These are phyloP conservation scores for Gamarada debralockiae DNA, from an alignment of 495 filamentous ascomycete species.

Conservation along the genomic window DNA sequence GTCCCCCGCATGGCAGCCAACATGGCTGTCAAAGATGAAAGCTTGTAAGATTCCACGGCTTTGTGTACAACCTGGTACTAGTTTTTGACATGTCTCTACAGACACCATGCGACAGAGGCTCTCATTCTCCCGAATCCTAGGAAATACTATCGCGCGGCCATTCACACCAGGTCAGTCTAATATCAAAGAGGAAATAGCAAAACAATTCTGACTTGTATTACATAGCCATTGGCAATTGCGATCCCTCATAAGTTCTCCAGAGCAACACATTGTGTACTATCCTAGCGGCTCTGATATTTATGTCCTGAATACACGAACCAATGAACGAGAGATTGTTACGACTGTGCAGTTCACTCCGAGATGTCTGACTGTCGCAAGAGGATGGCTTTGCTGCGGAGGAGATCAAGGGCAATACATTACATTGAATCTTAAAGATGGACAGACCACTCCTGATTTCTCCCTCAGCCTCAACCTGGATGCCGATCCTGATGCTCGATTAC, in stretches of 20 bases:
- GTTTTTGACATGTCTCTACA: background rate
- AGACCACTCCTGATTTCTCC: constrained; percentile 1
- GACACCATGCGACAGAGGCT: constrained; percentile 40
- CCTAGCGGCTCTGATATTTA: constrained; percentile 69
- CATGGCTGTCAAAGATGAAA: constrained; percentile 50
- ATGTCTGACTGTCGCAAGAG: constrained; percentile 78
- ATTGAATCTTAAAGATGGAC: constrained; percentile 37
- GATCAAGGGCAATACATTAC: constrained; percentile 81
- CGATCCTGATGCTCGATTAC: constrained; percentile 60
- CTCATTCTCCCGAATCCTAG: constrained; percentile 61
- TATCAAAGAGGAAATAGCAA: background rate
- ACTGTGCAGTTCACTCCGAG: constrained; percentile 75
- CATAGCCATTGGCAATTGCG: constrained; percentile 87
- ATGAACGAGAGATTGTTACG: constrained; percentile 70
- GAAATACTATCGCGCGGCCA: constrained; percentile 70
- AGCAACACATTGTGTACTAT: constrained; percentile 76
- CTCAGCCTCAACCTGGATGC: constrained; percentile 24
- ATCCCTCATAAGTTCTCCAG: constrained; percentile 79
- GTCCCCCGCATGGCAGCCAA: constrained; percentile 17
- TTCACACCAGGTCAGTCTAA: constrained; percentile 64
- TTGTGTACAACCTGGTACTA: background rate
- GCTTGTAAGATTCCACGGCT: constrained; percentile 33
- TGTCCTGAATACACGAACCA: constrained; percentile 64
- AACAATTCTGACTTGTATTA: background rate
- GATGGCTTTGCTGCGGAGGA: constrained; percentile 89